Evolutionary conservation across 2,329 filamentous ascomycete genomes (phyloP), one percentile per base, ranked within the genome.

Genomic region (Colletotrichum incanum): DNA sequence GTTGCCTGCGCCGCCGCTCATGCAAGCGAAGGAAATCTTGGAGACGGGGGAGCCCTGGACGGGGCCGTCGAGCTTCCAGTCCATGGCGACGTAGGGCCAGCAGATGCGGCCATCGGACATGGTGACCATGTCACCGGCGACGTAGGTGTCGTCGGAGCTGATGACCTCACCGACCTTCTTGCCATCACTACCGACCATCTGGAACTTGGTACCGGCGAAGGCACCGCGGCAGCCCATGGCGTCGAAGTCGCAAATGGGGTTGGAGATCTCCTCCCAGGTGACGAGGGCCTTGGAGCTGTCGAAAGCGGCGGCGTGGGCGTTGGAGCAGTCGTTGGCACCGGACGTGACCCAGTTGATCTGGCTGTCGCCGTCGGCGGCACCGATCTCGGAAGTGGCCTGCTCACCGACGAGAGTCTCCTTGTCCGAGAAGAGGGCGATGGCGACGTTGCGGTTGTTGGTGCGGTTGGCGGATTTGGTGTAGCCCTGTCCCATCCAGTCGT

Each of bases 61-160:
- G 62, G 74, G 71, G 62, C 80, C 71, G 59, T 73, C 80, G 59
- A 87, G 77, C 70, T 82, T 80, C 88, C 88, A 90, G 43, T 81
- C 81, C 86, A 89, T 89, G 77, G 82, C 82, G 65, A 89, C 87
- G 73, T 90, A 90, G 34, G 88, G 88, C 88, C 88, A 92, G 84
- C 90, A 91, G 75, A 92, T 84, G 59, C 87, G 83, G 28, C 86
- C 87, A 72, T 90, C 87, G n/a, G 80, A 75, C 82, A 90, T 86
- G 41, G 87, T 90, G 14, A 89, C 88, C 84, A 91, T 90, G 76
- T 92, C 90, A 49, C 90, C 90, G 9, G 89, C 87, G 56, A 92
- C 88, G 75, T 84, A 89, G n/a, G 86, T 85, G 76, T 90, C 84
- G 16, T 78, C 84, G n/a, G 84, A 85, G 65, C 82, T 83, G 70